Base-by-base conservation (phyloP, 2,329 filamentous ascomycete genomes). In the Aspergillus uvarum region DNA sequence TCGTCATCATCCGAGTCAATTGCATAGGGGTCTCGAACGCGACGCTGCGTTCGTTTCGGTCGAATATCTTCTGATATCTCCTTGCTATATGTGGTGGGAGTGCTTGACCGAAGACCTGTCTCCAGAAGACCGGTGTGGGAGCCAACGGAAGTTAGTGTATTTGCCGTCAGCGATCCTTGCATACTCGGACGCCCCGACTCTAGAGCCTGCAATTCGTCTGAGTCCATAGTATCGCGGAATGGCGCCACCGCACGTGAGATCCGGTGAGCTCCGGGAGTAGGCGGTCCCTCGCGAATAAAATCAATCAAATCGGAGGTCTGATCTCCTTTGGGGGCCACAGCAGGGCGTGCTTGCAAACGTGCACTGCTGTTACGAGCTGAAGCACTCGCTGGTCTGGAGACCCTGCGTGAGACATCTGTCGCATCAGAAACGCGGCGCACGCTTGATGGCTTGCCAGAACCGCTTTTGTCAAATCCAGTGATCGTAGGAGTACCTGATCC, bases 241-340 rank as follows among this genome's bases (percentile, higher is more conserved):
- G 92, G 91, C 10, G 92, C 92, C 12, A 95, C 88, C n/a, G 85
- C 86, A 19, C 90, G 87, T 47, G 92, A 89, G 63, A 96, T 95
- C 24, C 91, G 87, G 60, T 87, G 90, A 63, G 85, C 84, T 26
- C 83, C 82, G 49, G 79, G 73, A 62, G 79, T 83, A 0, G 90
- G 89, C 3, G 92, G 92, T 0, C 93, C 94, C 72, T 91, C 88
- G 50, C 93, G 88, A 65, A 99, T 96, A 74, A 99, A 98, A 72
- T 98, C 93, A 65, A 97, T 96, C 59, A 99, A 80, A 62, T 97
- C 95, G 12, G 91, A 90, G 59, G 88, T 96, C 65, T 88, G 88
- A 54, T 86, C 86, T 54, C 81, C 82, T 59, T 79, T 80, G 53
- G 87, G 83, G 16, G 87, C 83, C 47, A 83, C 81, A 42, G 91